These are phyloP conservation scores for Tylopilus sp. DNA, from an alignment of 1,284 basidiomycete genomes.

Conservation along the genomic window DNA sequence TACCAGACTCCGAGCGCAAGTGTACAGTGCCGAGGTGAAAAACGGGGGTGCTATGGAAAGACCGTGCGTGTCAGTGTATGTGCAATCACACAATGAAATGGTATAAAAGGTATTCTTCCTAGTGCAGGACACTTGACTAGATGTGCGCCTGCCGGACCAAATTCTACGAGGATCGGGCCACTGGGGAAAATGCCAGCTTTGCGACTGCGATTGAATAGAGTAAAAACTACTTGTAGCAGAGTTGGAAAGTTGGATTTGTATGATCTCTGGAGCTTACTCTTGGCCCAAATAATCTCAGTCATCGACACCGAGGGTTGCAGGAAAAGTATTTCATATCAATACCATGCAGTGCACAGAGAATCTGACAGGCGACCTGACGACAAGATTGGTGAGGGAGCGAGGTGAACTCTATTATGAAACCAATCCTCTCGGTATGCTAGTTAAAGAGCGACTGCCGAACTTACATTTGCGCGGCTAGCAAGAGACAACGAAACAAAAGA, in stretches of 20 bases:
- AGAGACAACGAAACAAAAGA: conserved; percentile 21
- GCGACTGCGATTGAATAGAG: conserved; percentile 23
- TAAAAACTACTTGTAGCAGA: conserved; percentile 16
- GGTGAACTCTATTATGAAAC: conserved; percentile 9
- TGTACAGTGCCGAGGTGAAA: no score
- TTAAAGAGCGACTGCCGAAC: background rate
- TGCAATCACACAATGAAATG: conserved; percentile 2
- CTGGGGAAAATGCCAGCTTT: conserved; percentile 9
- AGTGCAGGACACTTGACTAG: background rate
- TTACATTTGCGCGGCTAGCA: conserved; percentile 17
- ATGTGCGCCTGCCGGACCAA: background rate
- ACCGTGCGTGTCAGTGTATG: no score
- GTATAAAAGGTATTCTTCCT: conserved; percentile 17
- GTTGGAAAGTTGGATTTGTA: background rate
- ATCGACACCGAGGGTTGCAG: conserved; percentile 6
- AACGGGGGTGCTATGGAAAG: no score
- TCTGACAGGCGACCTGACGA: conserved; percentile 11
- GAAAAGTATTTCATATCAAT: conserved; percentile 8
- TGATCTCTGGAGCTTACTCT: conserved; percentile 18
- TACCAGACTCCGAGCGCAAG: no score
- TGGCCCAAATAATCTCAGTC: conserved; percentile 14
- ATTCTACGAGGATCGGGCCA: conserved; percentile 12
- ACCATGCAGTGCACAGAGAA: conserved; percentile 16
- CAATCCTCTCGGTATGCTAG: background rate
- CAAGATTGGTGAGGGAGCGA: conserved; percentile 9